Base-by-base conservation (phyloP, 306 rosid genomes). In the Rosa lucieae region DNA sequence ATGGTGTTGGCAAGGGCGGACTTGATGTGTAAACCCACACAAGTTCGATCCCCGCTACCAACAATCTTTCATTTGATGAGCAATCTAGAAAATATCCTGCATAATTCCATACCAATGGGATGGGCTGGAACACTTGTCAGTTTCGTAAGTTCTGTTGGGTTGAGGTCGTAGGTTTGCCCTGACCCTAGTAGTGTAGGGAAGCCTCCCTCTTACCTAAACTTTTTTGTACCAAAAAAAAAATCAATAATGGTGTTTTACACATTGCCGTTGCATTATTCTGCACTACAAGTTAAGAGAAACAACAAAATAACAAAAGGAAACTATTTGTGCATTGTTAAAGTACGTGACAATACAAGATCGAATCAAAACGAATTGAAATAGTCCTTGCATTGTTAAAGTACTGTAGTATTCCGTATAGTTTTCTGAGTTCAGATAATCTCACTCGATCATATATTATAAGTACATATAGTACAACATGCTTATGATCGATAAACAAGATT, bases 191-290 rank as follows among this genome's bases (percentile, higher is more conserved):
- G 29, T 26, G 29, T 26, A 26, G 29, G 1, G 29, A 26, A 26
- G 29, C 1, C 29, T 26, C 29, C 29, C 29, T 26, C 29, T 26
- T 26, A 26, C 29, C 29, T 26, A 26, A 26, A 0, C 1, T 26
- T 26, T 26, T 26, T 26, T 26, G 29, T 26, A 26, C 29, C 29
- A 26, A 26, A 26, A 26, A 26, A 26, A 26, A 26, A 26, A 26
- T 32, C 72, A 76, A 76, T 76, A 47, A 76, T 76, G 59, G 32
- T 47, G 59, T 63, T 76, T 63, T 72, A 32, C 72, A 23, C 61
- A 59, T 61, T 75, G 59, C 21, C 58, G 12, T 40, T 21, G n/a
- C 40, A 70, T 44, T 70, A 67, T 70, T 70, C 56, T 46, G 11
- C 73, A n/a, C 55, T 10, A 69, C 17, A 44, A 3, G 53, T n/a